phyloP scores from a whole-genome alignment of 495 filamentous ascomycete species.

The Lasiosphaeria hispida region DNA sequence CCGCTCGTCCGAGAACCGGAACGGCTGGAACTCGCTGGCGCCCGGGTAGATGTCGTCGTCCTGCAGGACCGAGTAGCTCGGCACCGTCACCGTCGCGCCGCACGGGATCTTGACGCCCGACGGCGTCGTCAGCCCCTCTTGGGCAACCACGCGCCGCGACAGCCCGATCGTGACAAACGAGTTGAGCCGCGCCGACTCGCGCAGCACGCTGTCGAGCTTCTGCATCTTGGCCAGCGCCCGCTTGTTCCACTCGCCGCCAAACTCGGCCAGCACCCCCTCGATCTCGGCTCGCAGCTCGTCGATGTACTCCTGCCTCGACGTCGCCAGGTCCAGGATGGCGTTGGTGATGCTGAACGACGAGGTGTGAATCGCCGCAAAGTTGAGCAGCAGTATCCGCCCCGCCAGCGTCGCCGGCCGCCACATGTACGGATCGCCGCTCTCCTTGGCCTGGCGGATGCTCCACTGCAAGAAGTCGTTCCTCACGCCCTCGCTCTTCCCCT shows the following conservation, averaged over 20 bases:
- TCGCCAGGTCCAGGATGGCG: constrained; percentile 26
- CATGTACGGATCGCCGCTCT: constrained; percentile 26
- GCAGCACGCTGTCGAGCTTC: constrained; percentile 39
- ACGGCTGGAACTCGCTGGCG: constrained; percentile 24
- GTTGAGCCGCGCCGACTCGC: constrained; percentile 36
- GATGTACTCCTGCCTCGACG: constrained; percentile 40
- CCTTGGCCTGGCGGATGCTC: constrained; percentile 32
- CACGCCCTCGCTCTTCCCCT: constrained; percentile 23
- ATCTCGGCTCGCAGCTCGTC: constrained; percentile 55
- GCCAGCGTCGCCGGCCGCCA: constrained; percentile 27
- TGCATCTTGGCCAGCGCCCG: constrained; percentile 39
- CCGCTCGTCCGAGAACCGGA: constrained; percentile 25
- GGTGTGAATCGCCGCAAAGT: constrained; percentile 53
- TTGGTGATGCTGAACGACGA: constrained; percentile 45
- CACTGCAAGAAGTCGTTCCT: constrained; percentile 44
- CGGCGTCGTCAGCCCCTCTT: constrained; percentile 35
- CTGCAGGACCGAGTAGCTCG: constrained; percentile 23
- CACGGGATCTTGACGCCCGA: constrained; percentile 28
- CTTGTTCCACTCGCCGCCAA: constrained; percentile 43
- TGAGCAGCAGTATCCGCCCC: constrained; percentile 38
- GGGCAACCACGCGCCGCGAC: constrained; percentile 27
- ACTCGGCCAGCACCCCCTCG: constrained; percentile 26
- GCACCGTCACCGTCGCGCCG: constrained; percentile 17
- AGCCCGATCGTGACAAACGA: constrained; percentile 30
- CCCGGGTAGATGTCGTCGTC: constrained; percentile 23